Percentiles rank a stretch among this genome's conserved stretches.
phyloP scores from a whole-genome alignment of 2,329 filamentous ascomycete genomes.

The Thielaviopsis euricoi region DNA sequence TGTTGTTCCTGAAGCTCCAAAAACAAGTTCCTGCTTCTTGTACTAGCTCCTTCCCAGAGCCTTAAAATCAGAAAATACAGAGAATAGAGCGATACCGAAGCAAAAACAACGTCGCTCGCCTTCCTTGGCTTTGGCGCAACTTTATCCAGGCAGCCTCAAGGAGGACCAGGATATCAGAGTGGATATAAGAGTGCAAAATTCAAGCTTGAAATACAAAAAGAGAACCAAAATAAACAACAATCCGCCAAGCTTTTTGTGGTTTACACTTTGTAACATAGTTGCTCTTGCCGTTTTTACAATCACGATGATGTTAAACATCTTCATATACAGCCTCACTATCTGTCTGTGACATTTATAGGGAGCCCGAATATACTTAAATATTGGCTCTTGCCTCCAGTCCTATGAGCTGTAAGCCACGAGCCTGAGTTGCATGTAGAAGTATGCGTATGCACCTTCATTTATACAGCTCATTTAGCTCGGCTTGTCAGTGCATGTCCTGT shows the following conservation, averaged over 20 bases:
- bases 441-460: background rate
- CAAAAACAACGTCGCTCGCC: background rate
- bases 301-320: too few relatives aligned
- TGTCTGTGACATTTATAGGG: too few relatives aligned
- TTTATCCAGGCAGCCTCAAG: background rate
- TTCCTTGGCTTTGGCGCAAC: background rate
- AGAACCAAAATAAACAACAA: background rate
- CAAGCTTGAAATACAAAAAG: background rate
- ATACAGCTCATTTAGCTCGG: background rate
- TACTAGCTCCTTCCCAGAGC: background rate
- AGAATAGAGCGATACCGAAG: background rate
- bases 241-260: too few relatives aligned
- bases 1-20: constrained; percentile 3
- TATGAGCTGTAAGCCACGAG: too few relatives aligned
- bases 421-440: too few relatives aligned
- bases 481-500: background rate
- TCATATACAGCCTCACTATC: too few relatives aligned
- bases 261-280: too few relatives aligned
- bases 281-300: too few relatives aligned
- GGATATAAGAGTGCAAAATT: too few relatives aligned
- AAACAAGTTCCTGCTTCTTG: constrained; percentile 1
- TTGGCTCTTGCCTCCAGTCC: too few relatives aligned
- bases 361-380: too few relatives aligned
- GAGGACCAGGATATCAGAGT: background rate
- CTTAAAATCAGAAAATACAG: background rate